Evolutionary conservation across 306 rosid species (phyloP).

Genomic region (Vicia sativa): DNA sequence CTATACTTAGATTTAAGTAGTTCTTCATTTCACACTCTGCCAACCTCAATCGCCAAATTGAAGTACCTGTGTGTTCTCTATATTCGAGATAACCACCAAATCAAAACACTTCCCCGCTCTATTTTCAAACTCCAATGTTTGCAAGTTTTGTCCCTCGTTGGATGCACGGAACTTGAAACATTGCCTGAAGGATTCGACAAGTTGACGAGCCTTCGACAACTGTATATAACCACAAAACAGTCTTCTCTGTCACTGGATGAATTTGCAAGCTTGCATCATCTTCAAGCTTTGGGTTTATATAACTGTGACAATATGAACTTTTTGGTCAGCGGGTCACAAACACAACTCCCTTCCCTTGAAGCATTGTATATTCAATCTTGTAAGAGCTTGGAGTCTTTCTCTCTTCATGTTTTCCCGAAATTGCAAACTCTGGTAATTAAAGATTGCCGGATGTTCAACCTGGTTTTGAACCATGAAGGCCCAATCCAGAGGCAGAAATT

Average conservation of each 20-base stretch:
- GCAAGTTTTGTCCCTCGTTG: background rate
- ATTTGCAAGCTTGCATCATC: background rate
- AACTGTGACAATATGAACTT: background rate
- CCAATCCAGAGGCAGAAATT: background rate
- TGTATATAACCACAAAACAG: background rate
- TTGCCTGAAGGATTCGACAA: constrained; percentile 7
- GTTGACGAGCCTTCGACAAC: background rate
- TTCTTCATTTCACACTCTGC: background rate
- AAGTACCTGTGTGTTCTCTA: background rate
- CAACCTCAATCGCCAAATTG: background rate
- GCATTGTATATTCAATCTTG: background rate
- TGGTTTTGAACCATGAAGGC: background rate
- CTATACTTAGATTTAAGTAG: background rate
- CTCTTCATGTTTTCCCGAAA: background rate
- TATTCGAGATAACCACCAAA: background rate
- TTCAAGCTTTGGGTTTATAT: background rate
- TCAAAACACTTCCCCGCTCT: background rate
- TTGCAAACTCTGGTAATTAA: background rate
- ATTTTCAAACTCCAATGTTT: constrained; percentile 1
- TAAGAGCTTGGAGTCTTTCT: background rate
- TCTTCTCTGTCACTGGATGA: background rate
- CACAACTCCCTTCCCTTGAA: background rate
- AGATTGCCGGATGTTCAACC: background rate
- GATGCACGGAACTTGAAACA: constrained; percentile 8
- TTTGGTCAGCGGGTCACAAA: background rate